Conservation (phyloP, 148 eudicot species). For the Chenopodium formosanum region DNA sequence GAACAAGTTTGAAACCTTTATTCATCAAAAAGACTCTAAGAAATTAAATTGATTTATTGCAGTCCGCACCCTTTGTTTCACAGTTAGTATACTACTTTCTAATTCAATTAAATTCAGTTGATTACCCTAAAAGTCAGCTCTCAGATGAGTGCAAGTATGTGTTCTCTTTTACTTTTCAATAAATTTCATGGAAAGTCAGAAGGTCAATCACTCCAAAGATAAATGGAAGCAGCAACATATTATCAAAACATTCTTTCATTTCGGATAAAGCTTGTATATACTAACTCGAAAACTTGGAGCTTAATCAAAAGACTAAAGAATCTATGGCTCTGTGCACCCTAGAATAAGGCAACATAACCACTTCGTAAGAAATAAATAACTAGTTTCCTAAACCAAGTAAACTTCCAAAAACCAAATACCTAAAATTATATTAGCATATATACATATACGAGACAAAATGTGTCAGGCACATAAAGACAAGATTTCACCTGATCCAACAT, state of each 20-base stretch:
- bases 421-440: background rate
- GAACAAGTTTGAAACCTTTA: background rate
- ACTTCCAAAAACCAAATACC: too few relatives aligned
- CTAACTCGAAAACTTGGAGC: too few relatives aligned
- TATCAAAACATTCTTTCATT: background rate
- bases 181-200: background rate
- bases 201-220: background rate
- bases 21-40: background rate
- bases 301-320: too few relatives aligned
- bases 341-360: too few relatives aligned
- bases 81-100: background rate
- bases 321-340: too few relatives aligned
- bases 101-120: background rate
- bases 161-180: background rate
- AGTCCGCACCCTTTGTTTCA: background rate
- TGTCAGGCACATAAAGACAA: background rate
- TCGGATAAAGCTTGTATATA: background rate
- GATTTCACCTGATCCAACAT: constrained; percentile 66
- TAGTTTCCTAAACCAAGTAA: too few relatives aligned
- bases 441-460: background rate
- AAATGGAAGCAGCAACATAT: background rate
- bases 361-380: too few relatives aligned
- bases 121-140: background rate
- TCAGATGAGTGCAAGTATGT: background rate
- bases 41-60: background rate